Percentiles rank a stretch among this genome's conserved stretches.
These are phyloP conservation scores for Tausonia pullulans DNA, from an alignment of 1,284 basidiomycete genomes.

Conservation along the genomic window DNA sequence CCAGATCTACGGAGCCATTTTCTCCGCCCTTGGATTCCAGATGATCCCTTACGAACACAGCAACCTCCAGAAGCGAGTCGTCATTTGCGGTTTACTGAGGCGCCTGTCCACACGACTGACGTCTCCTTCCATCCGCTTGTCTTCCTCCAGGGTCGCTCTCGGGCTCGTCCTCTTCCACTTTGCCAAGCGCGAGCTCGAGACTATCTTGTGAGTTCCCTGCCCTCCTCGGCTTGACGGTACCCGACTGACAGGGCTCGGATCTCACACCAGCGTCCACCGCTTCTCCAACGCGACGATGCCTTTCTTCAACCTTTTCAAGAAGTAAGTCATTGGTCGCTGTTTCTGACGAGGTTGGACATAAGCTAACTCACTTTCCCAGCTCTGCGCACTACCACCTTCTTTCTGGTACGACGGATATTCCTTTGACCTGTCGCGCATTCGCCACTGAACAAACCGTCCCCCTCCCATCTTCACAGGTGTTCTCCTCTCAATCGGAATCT, in stretches of 20 bases:
- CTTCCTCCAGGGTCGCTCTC: slow-evolving; percentile 55
- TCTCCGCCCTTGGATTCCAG: slow-evolving; percentile 26
- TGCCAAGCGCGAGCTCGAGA: slow-evolving; percentile 85
- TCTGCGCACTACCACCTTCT: slow-evolving; percentile 80
- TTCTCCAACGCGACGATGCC: slow-evolving; percentile 97
- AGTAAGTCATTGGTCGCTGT: slow-evolving; percentile 43
- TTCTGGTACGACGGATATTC: slow-evolving; percentile 42
- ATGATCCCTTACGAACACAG: slow-evolving; percentile 44
- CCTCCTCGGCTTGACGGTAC: background rate
- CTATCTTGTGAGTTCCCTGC: slow-evolving; percentile 56
- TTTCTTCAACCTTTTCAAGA: slow-evolving; percentile 73
- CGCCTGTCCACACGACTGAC: background rate
- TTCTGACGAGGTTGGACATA: background rate
- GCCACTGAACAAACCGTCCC: slow-evolving; percentile 18
- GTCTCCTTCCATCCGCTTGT: background rate
- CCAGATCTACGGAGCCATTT: slow-evolving; percentile 53
- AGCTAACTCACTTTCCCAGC: slow-evolving; percentile 37
- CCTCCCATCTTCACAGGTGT: slow-evolving; percentile 39
- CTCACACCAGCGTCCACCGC: slow-evolving; percentile 57
- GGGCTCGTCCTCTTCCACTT: slow-evolving; percentile 76
- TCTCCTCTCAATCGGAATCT: slow-evolving; percentile 64
- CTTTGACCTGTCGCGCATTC: background rate
- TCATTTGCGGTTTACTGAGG: background rate
- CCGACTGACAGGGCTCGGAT: background rate
- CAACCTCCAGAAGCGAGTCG: slow-evolving; percentile 57